phyloP scores from a whole-genome alignment of 2,329 filamentous ascomycete genomes.

The Alternaria triticimaculans region DNA sequence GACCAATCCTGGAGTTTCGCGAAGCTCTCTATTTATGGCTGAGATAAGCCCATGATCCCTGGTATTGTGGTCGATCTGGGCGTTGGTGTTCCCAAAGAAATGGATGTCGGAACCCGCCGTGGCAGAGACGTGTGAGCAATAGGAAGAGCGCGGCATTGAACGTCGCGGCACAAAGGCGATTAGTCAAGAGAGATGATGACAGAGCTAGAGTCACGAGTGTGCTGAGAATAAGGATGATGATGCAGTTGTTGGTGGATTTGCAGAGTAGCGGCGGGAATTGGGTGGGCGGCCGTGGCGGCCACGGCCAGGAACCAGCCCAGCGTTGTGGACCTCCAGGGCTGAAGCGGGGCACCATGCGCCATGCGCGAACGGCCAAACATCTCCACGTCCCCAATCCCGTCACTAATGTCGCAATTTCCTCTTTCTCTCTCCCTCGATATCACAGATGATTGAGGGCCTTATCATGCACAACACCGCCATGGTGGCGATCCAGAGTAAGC shows the following conservation, averaged over 20 bases:
- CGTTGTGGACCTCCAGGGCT: constrained; percentile 1
- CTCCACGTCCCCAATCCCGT: background rate
- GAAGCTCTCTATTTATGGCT: constrained; percentile 10
- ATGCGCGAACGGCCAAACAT: constrained; percentile 3
- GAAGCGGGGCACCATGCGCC: background rate
- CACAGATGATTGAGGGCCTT: constrained; percentile 6
- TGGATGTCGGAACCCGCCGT: background rate
- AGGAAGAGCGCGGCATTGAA: background rate
- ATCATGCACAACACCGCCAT: constrained; percentile 4
- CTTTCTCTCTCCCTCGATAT: background rate
- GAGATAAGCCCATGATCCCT: constrained; percentile 8
- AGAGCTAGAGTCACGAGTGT: background rate
- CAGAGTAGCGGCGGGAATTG: background rate
- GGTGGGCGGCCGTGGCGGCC: background rate
- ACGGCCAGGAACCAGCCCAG: constrained; percentile 6
- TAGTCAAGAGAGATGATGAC: background rate
- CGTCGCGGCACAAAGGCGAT: background rate
- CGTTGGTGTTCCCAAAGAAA: background rate
- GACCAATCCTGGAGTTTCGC: background rate
- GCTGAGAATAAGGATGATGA: background rate
- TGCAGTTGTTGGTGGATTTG: background rate
- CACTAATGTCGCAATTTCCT: background rate
- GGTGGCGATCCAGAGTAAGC: constrained; percentile 16
- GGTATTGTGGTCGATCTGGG: background rate
- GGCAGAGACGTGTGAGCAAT: background rate